Evolutionary conservation across 2,329 filamentous ascomycete genomes (phyloP).

Genomic region (Trichophyton rubrum): DNA sequence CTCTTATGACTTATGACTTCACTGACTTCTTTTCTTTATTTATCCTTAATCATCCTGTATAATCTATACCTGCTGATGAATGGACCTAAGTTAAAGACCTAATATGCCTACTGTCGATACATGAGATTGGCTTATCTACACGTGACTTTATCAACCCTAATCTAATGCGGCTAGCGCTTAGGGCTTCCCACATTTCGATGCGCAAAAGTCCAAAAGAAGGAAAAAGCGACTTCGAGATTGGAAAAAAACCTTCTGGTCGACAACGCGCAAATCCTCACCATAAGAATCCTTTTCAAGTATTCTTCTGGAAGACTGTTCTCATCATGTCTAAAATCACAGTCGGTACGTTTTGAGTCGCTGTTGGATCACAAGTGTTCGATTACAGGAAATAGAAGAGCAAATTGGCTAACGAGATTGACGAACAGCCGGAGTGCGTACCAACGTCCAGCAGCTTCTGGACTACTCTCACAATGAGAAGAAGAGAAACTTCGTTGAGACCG

Average conservation of each 20-base stretch:
- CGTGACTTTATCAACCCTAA: constrained; percentile 5
- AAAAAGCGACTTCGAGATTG: neutral
- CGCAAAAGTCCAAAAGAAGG: neutral
- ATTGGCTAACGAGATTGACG: constrained; percentile 5
- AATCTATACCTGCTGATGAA: too few species aligned
- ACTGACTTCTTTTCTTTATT: neutral
- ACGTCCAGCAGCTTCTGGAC: constrained; percentile 85
- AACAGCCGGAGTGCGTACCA: constrained; percentile 80
- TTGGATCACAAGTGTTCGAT: neutral
- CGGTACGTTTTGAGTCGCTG: constrained; percentile 29
- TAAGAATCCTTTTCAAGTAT: constrained; percentile 45
- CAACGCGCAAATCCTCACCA: constrained; percentile 52
- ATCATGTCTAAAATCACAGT: constrained; percentile 48
- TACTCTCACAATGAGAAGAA: constrained; percentile 96
- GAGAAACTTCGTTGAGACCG: constrained; percentile 93
- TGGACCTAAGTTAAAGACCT: too few species aligned
- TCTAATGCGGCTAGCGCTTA: constrained; percentile 8
- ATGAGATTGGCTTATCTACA: neutral
- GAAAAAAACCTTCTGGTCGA: constrained; percentile 4
- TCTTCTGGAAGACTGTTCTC: constrained; percentile 77
- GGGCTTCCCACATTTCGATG: constrained; percentile 8
- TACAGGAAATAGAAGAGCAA: neutral
- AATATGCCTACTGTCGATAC: too few species aligned
- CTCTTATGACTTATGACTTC: neutral
- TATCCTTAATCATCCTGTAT: neutral